phyloP scores from a whole-genome alignment of 306 rosid genomes.

The Pyrus bretschneideri region DNA sequence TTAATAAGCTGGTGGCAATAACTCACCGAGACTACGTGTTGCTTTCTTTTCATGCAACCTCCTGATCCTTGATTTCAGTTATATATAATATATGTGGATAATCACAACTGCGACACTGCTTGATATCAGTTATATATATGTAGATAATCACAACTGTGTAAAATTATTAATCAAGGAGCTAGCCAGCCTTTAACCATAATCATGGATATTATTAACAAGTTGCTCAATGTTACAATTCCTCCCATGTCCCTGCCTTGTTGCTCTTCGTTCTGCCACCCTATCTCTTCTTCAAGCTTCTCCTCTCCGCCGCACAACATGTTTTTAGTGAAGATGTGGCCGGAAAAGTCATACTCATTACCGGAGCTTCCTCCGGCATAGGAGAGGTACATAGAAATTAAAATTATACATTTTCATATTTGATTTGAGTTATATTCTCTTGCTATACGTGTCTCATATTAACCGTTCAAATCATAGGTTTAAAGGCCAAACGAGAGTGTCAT shows the following conservation, averaged over 20 bases:
- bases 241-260: not conserved
- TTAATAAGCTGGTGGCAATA: not conserved
- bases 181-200: not conserved
- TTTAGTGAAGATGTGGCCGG: constrained; percentile 38
- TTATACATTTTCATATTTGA: too few species aligned
- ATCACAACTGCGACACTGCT: too few species aligned
- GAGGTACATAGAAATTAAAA: constrained; percentile 15
- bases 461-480: too few species aligned
- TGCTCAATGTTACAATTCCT: constrained; percentile 12
- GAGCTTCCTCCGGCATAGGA: constrained; percentile 63
- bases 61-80: not conserved
- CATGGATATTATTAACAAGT: constrained; percentile 4
- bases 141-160: not conserved
- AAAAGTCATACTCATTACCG: constrained; percentile 55
- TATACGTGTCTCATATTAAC: too few species aligned
- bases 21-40: constrained; percentile 8
- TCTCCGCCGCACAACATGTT: constrained; percentile 14
- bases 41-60: constrained; percentile 9
- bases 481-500: too few species aligned
- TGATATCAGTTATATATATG: not conserved
- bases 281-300: constrained; percentile 28
- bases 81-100: too few species aligned
- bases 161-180: not conserved
- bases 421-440: too few species aligned
- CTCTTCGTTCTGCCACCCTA: constrained; percentile 35